Percentiles rank a stretch among this genome's conserved stretches.
Evolutionary conservation across 345 rosid genomes (phyloP).

Genomic region (Noccaea bulbosa): DNA sequence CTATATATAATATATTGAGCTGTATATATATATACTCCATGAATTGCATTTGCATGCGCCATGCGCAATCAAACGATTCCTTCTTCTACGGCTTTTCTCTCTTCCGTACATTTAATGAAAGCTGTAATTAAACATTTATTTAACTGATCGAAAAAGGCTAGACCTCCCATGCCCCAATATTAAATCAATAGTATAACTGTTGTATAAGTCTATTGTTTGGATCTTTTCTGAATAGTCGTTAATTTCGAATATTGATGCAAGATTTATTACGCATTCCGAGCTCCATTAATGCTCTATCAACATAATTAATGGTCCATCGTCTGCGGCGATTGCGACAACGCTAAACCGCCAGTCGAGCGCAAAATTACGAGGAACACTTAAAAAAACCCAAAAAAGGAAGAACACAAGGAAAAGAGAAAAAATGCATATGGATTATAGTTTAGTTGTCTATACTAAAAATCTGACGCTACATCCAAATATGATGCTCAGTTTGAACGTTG

Average conservation of each 20-base stretch:
- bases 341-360: background rate
- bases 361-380: background rate
- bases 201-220: constrained; percentile 11
- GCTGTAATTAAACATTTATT: constrained; percentile 20
- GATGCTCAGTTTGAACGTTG: background rate
- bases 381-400: background rate
- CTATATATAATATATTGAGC: background rate
- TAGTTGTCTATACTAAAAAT: background rate
- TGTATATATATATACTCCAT: background rate
- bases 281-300: background rate
- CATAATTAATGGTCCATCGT: constrained; percentile 6
- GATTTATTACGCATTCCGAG: constrained; percentile 25
- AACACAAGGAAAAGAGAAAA: background rate
- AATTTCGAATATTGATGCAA: constrained; percentile 15
- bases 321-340: constrained; percentile 4
- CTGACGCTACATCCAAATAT: background rate
- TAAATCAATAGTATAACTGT: constrained; percentile 24
- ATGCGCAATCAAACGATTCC: constrained; percentile 44
- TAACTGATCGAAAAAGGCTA: constrained; percentile 4
- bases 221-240: constrained; percentile 27
- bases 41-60: background rate
- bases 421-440: too few species aligned
- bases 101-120: constrained; percentile 45
- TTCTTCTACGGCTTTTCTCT: constrained; percentile 37
- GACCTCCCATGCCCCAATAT: constrained; percentile 26